phyloP scores from a whole-genome alignment of 768 basidiomycete species.

The Naganishia randhawae region DNA sequence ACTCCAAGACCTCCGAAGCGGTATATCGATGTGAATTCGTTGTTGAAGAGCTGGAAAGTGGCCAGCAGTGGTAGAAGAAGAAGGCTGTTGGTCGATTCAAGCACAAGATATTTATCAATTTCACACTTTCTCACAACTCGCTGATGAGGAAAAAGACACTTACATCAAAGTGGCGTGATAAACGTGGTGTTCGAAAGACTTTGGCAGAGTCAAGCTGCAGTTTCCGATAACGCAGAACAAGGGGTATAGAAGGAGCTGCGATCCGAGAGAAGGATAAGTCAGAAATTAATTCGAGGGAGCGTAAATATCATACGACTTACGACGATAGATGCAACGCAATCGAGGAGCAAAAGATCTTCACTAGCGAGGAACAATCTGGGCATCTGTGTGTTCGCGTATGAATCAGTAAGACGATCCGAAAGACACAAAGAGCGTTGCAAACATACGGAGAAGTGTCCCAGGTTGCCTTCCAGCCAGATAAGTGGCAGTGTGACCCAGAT shows the following conservation, averaged over 20 bases:
- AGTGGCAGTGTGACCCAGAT: conserved; percentile 8
- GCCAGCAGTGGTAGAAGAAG: conserved; percentile 25
- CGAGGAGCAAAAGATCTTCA: conserved; percentile 16
- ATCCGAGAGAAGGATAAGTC: neutral
- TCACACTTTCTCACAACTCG: neutral
- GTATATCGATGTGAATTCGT: conserved; percentile 18
- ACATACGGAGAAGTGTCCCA: conserved; percentile 18
- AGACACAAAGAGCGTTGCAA: neutral
- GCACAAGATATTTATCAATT: neutral
- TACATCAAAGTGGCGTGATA: conserved; percentile 26
- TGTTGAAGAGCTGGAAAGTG: conserved; percentile 22
- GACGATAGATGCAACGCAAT: neutral
- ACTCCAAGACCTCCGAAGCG: conserved; percentile 22
- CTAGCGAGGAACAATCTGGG: conserved; percentile 8
- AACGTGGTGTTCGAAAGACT: conserved; percentile 29
- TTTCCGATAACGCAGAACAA: conserved; percentile 3
- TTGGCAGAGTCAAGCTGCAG: conserved; percentile 17
- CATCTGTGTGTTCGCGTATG: neutral
- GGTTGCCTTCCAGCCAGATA: conserved; percentile 18
- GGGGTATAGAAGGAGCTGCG: conserved; percentile 25
- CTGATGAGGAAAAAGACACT: neutral
- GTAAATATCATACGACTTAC: neutral
- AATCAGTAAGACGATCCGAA: neutral
- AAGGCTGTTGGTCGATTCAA: conserved; percentile 11
- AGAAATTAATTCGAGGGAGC: neutral